These are phyloP conservation scores for Wickerhamiella slavikovae DNA, from an alignment of 805 yeast species.

Conservation along the genomic window DNA sequence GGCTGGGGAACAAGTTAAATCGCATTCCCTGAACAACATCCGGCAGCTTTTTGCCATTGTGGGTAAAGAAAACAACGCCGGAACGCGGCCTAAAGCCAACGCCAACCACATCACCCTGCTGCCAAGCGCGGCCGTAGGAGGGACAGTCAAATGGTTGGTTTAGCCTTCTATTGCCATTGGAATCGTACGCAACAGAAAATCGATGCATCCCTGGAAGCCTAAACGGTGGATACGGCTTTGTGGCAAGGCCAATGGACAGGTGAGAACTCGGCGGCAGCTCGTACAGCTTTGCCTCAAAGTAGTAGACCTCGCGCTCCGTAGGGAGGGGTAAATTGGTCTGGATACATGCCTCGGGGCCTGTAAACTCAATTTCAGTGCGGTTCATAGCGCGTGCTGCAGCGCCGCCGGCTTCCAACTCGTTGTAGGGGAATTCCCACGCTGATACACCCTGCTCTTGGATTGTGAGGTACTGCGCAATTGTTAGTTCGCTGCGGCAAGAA, in stretches of 20 bases:
- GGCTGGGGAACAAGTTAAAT: slow-evolving; percentile 59
- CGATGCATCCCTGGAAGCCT: slow-evolving; percentile 82
- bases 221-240: slow-evolving; percentile 84
- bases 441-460: slow-evolving; percentile 75
- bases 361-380: slow-evolving; percentile 30
- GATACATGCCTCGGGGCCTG: slow-evolving; percentile 38
- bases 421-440: slow-evolving; percentile 69
- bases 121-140: slow-evolving; percentile 25
- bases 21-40: slow-evolving; percentile 55
- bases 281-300: slow-evolving; percentile 72
- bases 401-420: slow-evolving; percentile 27
- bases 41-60: slow-evolving; percentile 84
- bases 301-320: slow-evolving; percentile 60
- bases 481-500: slow-evolving; percentile 22
- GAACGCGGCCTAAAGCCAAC: slow-evolving; percentile 67
- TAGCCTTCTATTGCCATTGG: slow-evolving; percentile 57
- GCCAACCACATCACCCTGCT: slow-evolving; percentile 81
- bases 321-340: slow-evolving; percentile 79
- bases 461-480: slow-evolving; percentile 36
- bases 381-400: slow-evolving; percentile 38
- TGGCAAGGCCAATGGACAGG: slow-evolving; percentile 59
- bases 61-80: slow-evolving; percentile 80
- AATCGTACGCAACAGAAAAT: slow-evolving; percentile 72
- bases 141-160: slow-evolving; percentile 49
- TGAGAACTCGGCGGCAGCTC: slow-evolving; percentile 31